Evolutionary conservation across 495 filamentous ascomycete genomes (phyloP), one percentile per base, ranked within the genome.

Genomic region (Aspergillus haitiensis): DNA sequence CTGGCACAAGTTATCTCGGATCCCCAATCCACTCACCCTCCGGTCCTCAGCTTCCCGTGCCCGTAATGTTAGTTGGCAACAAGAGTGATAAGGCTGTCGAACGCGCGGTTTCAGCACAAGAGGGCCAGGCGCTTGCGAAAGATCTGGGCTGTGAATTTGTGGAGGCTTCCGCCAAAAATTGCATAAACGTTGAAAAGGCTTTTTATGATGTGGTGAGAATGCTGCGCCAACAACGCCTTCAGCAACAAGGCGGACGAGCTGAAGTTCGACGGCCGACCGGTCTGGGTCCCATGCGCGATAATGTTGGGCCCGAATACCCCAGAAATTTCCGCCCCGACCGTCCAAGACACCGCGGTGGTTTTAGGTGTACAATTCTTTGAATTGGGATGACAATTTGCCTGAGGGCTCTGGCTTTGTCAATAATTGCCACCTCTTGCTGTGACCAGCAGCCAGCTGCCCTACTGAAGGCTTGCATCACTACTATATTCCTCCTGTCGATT

Each of bases 101-200:
- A 74, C 85, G 94, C 54, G 94, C 96, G 60, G 94, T 98, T 7
- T 97, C 93, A 1, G 95, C 92, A 32, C 94, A 98, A 70, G 94
- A 98, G 76, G 94, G 94, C 5, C 90, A 91, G 59, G 91, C 91
- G 27, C 75, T 98, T 16, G 95, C 94, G 40, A 89, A 91, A 68
- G 91, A 97, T 68, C 80, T 98, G 37, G 91, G 90, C 52, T 98
- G 94, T 74, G 94, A 98, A 60, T 98, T 98, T 67, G 93, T 98
- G 58, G 94, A 98, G 73, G 94, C 94, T 6, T 97, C 93, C 12
- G 94, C 94, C n/a, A 97, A 98, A 79, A 97, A 96, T 69, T 97
- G 94, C 79, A 91, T 97, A 78, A 98, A 98, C 68, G 94, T 98
- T 31, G 94, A 98, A 70, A 96, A 93, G 79, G 95, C 94, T 3